phyloP scores from a whole-genome alignment of 257 asterid genomes.

The Gentiana macrophylla region DNA sequence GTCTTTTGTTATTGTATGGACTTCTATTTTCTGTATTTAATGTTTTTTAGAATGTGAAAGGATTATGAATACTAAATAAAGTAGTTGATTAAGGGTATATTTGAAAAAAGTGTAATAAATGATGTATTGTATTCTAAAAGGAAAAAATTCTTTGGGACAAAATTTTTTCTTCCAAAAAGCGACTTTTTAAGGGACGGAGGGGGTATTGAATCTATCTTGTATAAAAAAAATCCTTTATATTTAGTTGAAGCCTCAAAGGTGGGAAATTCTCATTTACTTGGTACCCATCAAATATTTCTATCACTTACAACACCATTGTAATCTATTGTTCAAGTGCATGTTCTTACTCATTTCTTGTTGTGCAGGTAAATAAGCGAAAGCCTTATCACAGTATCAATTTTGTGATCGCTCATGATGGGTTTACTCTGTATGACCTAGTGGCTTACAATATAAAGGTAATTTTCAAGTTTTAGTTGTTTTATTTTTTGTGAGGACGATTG shows the following conservation, averaged over 20 bases:
- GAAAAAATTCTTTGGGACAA: too few relatives aligned
- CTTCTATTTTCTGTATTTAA: too few relatives aligned
- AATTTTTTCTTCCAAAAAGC: too few relatives aligned
- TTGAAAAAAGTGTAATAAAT: too few relatives aligned
- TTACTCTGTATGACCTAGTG: slow-evolving; percentile 86
- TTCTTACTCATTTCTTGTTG: slow-evolving; percentile 6
- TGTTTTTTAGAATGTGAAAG: too few relatives aligned
- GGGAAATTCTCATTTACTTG: neutral
- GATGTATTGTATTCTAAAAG: too few relatives aligned
- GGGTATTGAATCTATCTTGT: neutral
- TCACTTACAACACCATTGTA: neutral
- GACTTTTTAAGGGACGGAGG: too few relatives aligned
- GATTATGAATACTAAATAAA: too few relatives aligned
- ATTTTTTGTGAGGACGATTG: neutral
- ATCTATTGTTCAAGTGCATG: neutral
- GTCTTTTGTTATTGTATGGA: too few relatives aligned
- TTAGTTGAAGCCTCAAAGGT: neutral
- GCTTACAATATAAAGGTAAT: slow-evolving; percentile 86
- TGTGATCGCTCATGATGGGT: slow-evolving; percentile 91
- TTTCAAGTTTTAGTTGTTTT: slow-evolving; percentile 6
- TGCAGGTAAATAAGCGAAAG: slow-evolving; percentile 80
- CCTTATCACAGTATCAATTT: slow-evolving; percentile 86
- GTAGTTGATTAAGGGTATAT: too few relatives aligned
- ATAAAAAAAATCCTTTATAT: neutral
- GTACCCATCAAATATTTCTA: neutral